Percentiles rank a stretch among this genome's conserved stretches.
phyloP scores from a whole-genome alignment of 768 basidiomycete species.

The Amanita rubescens region DNA sequence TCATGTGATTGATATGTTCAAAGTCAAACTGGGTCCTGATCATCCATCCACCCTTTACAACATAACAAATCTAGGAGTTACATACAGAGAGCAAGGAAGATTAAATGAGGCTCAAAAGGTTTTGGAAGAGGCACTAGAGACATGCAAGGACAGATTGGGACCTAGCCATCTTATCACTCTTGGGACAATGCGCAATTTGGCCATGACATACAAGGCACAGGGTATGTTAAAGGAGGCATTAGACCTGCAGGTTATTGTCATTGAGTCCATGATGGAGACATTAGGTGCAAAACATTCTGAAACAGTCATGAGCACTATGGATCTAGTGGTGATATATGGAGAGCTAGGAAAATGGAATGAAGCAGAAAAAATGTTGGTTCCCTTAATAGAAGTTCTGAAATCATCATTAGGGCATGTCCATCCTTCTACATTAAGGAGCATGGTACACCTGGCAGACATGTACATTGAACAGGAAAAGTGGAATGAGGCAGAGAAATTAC shows the following conservation, averaged over 20 bases:
- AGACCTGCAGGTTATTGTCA: background rate
- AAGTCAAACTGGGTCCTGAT: constrained; percentile 2
- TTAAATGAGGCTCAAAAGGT: constrained; percentile 1
- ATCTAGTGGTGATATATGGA: constrained; percentile 5
- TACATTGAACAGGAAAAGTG: background rate
- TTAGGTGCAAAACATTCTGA: background rate
- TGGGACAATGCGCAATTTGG: background rate
- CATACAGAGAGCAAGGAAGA: constrained; percentile 2
- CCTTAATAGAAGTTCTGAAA: constrained; percentile 1
- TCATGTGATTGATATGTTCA: constrained; percentile 3
- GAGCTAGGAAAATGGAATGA: constrained; percentile 4
- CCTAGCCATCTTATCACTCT: constrained; percentile 2
- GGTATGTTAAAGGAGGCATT: background rate
- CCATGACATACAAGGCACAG: background rate
- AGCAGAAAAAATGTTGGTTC: constrained; percentile 4
- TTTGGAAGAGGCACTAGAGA: background rate
- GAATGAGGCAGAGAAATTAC: constrained; percentile 1
- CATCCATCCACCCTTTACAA: constrained; percentile 5
- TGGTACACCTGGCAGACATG: background rate
- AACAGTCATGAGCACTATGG: background rate
- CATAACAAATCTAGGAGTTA: background rate
- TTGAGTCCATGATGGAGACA: background rate
- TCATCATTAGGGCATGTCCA: background rate
- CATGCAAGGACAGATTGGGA: background rate
- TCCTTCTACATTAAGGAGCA: constrained; percentile 6